Percentiles rank a stretch among this genome's conserved stretches.
Conservation (phyloP, 345 rosid species). For the Lepidium didymum region DNA sequence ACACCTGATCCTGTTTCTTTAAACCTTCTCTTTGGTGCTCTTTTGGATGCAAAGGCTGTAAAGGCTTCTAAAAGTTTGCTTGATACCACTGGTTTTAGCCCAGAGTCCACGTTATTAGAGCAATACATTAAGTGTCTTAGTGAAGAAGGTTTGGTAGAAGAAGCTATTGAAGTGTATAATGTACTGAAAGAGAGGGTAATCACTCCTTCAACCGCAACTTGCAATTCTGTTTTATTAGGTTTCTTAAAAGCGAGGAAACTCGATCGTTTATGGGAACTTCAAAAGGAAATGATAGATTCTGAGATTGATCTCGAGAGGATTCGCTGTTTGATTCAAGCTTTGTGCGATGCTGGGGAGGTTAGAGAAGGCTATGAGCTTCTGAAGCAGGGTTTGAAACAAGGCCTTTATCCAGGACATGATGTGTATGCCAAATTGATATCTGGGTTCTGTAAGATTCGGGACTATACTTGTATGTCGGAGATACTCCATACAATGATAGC, state of each 20-base stretch:
- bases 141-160: constrained; percentile 39
- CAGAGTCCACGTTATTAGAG: constrained; percentile 34
- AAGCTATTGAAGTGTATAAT: constrained; percentile 36
- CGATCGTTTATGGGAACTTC: constrained; percentile 43
- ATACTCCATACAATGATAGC: constrained; percentile 44
- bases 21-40: constrained; percentile 44
- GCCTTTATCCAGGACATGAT: constrained; percentile 42
- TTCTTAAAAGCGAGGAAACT: constrained; percentile 38
- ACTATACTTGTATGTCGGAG: constrained; percentile 40
- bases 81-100: constrained; percentile 32
- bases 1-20: constrained; percentile 41
- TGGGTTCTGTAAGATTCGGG: constrained; percentile 49
- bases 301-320: constrained; percentile 42
- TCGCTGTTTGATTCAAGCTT: constrained; percentile 47
- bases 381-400: constrained; percentile 31
- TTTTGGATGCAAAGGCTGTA: constrained; percentile 50
- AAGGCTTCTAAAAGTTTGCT: constrained; percentile 43
- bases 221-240: constrained; percentile 46
- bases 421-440: constrained; percentile 46
- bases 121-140: constrained; percentile 45
- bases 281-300: constrained; percentile 32
- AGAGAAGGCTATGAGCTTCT: constrained; percentile 36
- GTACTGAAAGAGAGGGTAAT: constrained; percentile 28
- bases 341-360: constrained; percentile 41
- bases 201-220: constrained; percentile 27